Evolutionary conservation across 306 rosid genomes (phyloP).

Genomic region (Macrotyloma uniflorum): DNA sequence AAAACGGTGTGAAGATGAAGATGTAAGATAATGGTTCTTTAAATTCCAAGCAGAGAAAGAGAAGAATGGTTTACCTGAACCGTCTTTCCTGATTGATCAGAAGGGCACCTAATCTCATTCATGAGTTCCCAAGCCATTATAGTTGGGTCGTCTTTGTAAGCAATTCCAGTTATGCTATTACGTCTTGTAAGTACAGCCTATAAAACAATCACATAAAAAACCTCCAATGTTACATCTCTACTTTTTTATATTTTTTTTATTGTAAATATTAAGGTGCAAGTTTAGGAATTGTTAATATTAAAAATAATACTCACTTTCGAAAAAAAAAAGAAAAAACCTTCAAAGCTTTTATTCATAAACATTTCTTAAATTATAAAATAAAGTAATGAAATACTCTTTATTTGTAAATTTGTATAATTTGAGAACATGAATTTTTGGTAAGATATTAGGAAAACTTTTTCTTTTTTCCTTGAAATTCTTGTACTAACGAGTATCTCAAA

Average conservation of each 20-base stretch:
- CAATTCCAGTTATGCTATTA: slow-evolving; percentile 72
- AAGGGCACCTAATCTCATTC: slow-evolving; percentile 79
- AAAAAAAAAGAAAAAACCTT: too few relatives aligned
- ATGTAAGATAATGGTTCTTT: too few relatives aligned
- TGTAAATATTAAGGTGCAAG: too few relatives aligned
- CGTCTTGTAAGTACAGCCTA: slow-evolving; percentile 75
- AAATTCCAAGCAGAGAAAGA: too few relatives aligned
- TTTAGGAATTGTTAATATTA: too few relatives aligned
- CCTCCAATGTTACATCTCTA: not conserved
- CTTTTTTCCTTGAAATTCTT: not conserved
- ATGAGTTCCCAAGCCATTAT: slow-evolving; percentile 99
- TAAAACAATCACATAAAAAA: not conserved
- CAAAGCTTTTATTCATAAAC: too few relatives aligned
- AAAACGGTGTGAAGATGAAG: too few relatives aligned
- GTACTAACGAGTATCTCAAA: not conserved
- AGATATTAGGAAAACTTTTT: not conserved
- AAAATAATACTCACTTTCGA: too few relatives aligned
- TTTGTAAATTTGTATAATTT: not conserved
- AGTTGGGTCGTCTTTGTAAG: slow-evolving; percentile 85
- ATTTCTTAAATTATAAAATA: too few relatives aligned
- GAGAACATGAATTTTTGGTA: not conserved
- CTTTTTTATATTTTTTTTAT: too few relatives aligned
- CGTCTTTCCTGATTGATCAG: slow-evolving; percentile 76
- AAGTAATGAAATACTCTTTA: too few relatives aligned
- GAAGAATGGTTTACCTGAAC: slow-evolving; percentile 60